Conservation (phyloP, 148 eudicot genomes). For the Diospyros lotus region DNA sequence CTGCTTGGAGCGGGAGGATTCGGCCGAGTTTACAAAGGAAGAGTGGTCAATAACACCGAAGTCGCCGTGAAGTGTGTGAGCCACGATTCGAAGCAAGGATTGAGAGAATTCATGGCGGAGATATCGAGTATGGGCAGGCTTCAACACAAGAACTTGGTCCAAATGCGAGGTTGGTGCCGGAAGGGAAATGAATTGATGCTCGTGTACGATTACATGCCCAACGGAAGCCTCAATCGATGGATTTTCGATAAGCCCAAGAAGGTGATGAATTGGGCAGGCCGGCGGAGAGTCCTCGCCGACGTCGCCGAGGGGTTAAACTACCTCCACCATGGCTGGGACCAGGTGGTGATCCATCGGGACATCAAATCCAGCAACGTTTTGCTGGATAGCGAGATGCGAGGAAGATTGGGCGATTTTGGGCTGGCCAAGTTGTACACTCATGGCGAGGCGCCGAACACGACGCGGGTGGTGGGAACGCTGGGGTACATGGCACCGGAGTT, state of each 20-base stretch:
- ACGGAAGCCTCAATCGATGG: conserved; percentile 46
- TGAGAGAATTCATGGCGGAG: conserved; percentile 60
- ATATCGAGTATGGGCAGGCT: conserved; percentile 50
- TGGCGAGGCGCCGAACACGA: conserved; percentile 44
- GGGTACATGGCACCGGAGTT: conserved; percentile 57
- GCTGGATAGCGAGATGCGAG: conserved; percentile 42
- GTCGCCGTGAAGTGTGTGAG: conserved; percentile 52
- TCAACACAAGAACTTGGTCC: conserved; percentile 55
- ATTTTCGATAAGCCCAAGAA: conserved; percentile 41
- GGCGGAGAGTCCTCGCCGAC: conserved; percentile 36
- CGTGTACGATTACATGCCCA: conserved; percentile 54
- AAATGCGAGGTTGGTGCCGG: conserved; percentile 57
- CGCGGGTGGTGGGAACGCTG: conserved; percentile 49
- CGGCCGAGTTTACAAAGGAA: conserved; percentile 42
- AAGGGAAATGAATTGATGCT: conserved; percentile 47
- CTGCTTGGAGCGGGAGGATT: conserved; percentile 49
- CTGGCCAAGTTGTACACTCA: conserved; percentile 49
- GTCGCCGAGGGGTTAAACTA: conserved; percentile 56
- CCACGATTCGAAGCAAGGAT: conserved; percentile 54
- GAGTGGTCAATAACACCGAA: conserved; percentile 21
- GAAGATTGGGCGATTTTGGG: conserved; percentile 54
- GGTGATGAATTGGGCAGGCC: conserved; percentile 33
- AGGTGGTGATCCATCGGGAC: conserved; percentile 51
- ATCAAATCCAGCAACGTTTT: conserved; percentile 57
- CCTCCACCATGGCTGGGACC: conserved; percentile 54